phyloP scores from a whole-genome alignment of 2,329 filamentous ascomycete genomes.

The Hypoxylon sp. region DNA sequence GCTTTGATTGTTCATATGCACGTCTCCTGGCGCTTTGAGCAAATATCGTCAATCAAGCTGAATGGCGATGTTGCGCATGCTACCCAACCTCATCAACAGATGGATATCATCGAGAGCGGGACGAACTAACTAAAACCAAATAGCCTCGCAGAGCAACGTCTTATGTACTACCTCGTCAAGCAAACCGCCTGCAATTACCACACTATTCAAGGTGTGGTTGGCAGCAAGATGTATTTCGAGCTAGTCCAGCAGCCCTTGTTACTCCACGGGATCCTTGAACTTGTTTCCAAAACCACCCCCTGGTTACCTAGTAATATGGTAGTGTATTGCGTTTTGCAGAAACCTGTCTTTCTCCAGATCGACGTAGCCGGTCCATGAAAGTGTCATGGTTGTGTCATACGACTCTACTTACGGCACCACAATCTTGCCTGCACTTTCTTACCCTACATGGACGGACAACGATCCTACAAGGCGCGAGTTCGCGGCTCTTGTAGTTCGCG shows the following conservation, averaged over 20 bases:
- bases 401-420: conserved; percentile 41
- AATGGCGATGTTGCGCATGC: conserved; percentile 41
- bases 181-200: conserved; percentile 45
- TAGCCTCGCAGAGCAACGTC: conserved; percentile 36
- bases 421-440: conserved; percentile 33
- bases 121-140: conserved; percentile 25
- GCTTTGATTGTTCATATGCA: conserved; percentile 45
- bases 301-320: conserved; percentile 42
- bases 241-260: conserved; percentile 39
- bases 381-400: conserved; percentile 54
- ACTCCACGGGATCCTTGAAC: conserved; percentile 44
- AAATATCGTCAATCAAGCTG: conserved; percentile 34
- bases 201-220: conserved; percentile 22
- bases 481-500: conserved; percentile 39
- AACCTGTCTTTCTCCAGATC: conserved; percentile 54
- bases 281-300: conserved; percentile 50
- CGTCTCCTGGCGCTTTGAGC: conserved; percentile 44
- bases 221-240: conserved; percentile 41
- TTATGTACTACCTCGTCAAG: conserved; percentile 44
- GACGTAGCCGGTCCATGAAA: conserved; percentile 52
- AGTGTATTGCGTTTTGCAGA: conserved; percentile 47
- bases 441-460: conserved; percentile 32
- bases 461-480: conserved; percentile 29
- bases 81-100: conserved; percentile 28
- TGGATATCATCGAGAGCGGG: conserved; percentile 13